These are phyloP conservation scores for Coprinopsis sp. DNA, from an alignment of 768 basidiomycete species.

Conservation along the genomic window DNA sequence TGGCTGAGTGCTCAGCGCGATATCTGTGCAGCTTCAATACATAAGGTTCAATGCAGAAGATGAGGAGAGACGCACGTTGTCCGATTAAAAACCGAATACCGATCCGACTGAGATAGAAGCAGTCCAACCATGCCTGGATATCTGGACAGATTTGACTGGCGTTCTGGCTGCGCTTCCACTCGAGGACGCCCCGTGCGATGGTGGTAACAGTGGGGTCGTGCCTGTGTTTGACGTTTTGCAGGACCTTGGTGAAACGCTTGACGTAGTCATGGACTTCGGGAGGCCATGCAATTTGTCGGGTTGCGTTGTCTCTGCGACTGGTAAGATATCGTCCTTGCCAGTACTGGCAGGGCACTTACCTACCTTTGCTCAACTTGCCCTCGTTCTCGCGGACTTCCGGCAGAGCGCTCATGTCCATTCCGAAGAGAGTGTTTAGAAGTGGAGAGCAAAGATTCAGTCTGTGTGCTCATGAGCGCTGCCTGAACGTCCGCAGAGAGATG, in stretches of 20 bases:
- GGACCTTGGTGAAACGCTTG: conserved; percentile 77
- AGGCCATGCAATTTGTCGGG: conserved; percentile 66
- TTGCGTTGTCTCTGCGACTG: conserved; percentile 74
- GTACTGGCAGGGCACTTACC: too few relatives aligned
- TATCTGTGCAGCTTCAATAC: conserved; percentile 48
- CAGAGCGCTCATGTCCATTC: conserved; percentile 12
- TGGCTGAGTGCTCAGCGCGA: conserved; percentile 89
- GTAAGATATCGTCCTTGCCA: too few relatives aligned
- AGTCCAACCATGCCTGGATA: conserved; percentile 93
- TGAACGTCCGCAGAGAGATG: conserved; percentile 62
- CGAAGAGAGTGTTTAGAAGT: too few relatives aligned
- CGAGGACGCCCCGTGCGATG: conserved; percentile 87
- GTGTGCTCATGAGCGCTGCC: conserved; percentile 53
- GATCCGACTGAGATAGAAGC: conserved; percentile 95
- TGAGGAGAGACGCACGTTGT: conserved; percentile 60
- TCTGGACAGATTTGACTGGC: conserved; percentile 72
- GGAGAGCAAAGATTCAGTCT: conserved; percentile 46
- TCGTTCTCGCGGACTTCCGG: conserved; percentile 32
- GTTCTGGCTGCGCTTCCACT: conserved; percentile 83
- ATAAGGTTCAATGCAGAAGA: neutral
- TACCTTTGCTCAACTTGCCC: conserved; percentile 50
- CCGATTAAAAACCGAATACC: conserved; percentile 97
- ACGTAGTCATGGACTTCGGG: conserved; percentile 95
- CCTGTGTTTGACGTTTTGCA: conserved; percentile 86
- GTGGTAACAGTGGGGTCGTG: conserved; percentile 99